Evolutionary conservation across 495 filamentous ascomycete species (phyloP), one percentile per base, ranked within the genome.

Genomic region (Aspergillus sparsus): DNA sequence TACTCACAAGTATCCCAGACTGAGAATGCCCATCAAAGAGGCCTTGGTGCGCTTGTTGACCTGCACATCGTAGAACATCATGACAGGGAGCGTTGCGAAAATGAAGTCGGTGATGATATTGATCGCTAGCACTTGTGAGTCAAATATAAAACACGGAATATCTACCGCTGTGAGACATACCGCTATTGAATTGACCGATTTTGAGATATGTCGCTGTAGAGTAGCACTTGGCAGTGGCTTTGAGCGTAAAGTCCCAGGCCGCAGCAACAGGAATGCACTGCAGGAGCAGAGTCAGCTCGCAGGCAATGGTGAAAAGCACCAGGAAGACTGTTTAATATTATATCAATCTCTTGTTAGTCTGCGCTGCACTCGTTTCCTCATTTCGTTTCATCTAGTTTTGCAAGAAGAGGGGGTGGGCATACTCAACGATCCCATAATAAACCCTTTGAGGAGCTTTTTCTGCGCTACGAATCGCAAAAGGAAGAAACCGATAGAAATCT

Each of bases 401-500:
- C 5, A 36, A 63, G 39, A 70, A 50, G 13, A 77, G 61, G 1
- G 70, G 73, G 16, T 16, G 39, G 46, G 49, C 62, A 8, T 47
- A 71, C 69, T 55, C 32, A 71, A 65, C 1, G 71, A 60, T 7
- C 57, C 57, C 60, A 66, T 65, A 44, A 82, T 69, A 10, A 78
- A 68, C 37, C 63, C 60, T 46, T 63, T 74, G 56, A 77, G 79
- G 6, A 62, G 55, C 46, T 57, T 56, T 27, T 64, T 62, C 1
- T 61, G 65, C 6, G 67, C 58, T 15, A 74, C 68, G 46, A 81
- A 70, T 1, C 79, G 74, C 49, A 80, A 49, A 21, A 82, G 60
- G 57, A 81, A 80, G 16, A 81, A 58, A 2, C 76, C 78, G 52
- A 81, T 73, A 39, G 75, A 76, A 44, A 80, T 55, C 62, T 83